A percentile compares a stretch with the other conserved stretches of the same genome.
These are phyloP conservation scores for Piper betle DNA, from an alignment of 164 flowering plant species.

Conservation along the genomic window DNA sequence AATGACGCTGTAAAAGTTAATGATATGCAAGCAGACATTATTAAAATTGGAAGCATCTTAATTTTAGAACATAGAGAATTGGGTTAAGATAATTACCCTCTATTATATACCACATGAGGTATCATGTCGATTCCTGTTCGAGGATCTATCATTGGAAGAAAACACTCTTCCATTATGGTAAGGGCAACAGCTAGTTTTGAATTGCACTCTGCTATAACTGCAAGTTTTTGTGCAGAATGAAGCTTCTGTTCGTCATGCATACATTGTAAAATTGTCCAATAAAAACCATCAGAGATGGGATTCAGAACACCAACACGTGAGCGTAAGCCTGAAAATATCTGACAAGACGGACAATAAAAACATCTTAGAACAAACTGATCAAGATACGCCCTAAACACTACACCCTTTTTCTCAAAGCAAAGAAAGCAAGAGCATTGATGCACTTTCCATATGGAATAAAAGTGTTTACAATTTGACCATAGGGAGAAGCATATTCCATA, in stretches of 20 bases:
- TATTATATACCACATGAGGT: constrained; percentile 80
- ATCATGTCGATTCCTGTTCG: constrained; percentile 93
- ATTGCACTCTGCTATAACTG: constrained; percentile 89
- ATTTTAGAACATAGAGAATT: too few relatives aligned
- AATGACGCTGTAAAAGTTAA: too few relatives aligned
- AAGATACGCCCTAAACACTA: background rate
- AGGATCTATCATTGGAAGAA: constrained; percentile 81
- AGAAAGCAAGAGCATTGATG: too few relatives aligned
- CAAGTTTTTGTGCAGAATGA: constrained; percentile 50
- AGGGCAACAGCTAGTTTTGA: constrained; percentile 84
- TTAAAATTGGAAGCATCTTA: too few relatives aligned
- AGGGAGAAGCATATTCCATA: too few relatives aligned
- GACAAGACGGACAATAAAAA: constrained; percentile 11
- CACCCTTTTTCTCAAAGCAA: too few relatives aligned
- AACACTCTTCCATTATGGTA: constrained; percentile 93
- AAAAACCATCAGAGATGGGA: constrained; percentile 39
- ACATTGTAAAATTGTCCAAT: constrained; percentile 73
- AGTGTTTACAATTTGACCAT: too few relatives aligned
- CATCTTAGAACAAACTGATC: background rate
- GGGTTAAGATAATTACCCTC: constrained; percentile 52
- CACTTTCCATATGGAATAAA: too few relatives aligned
- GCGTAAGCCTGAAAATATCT: constrained; percentile 65
- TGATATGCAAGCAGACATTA: background rate
- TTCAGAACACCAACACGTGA: constrained; percentile 58
- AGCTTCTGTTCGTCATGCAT: constrained; percentile 73